Conservation (phyloP, 148 eudicot genomes). For the Linanthus parryae region DNA sequence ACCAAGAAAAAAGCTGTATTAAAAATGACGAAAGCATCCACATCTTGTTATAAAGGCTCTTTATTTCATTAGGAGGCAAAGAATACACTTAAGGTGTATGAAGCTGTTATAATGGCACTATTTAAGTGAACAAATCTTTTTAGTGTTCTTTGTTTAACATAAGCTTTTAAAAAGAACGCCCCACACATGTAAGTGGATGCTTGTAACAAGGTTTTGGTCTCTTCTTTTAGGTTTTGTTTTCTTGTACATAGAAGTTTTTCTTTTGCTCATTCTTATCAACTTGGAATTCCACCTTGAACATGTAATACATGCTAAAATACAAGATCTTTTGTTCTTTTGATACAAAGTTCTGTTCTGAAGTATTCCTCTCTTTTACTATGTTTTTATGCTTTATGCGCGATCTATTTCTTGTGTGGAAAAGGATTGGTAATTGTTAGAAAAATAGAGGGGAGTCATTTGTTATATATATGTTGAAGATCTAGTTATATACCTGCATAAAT, state of each 20-base stretch:
- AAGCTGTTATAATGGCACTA: neutral
- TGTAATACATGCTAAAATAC: neutral
- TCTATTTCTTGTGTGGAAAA: no score
- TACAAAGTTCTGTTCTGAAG: neutral
- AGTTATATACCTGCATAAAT: no score
- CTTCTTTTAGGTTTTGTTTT: constrained; percentile 13
- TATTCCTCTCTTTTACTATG: no score
- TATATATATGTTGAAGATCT: no score
- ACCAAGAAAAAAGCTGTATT: neutral
- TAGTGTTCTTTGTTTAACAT: neutral
- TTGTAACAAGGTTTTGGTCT: constrained; percentile 10
- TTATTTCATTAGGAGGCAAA: constrained; percentile 15
- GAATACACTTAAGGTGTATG: constrained; percentile 11
- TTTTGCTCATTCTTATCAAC: neutral
- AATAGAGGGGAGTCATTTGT: no score
- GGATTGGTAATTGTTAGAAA: no score
- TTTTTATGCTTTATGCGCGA: no score
- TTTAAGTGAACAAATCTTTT: neutral
- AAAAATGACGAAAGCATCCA: constrained; percentile 16
- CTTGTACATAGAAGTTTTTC: neutral
- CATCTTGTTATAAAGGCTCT: constrained; percentile 2
- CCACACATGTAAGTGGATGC: constrained; percentile 3
- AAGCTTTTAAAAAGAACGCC: constrained; percentile 12
- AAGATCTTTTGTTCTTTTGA: constrained; percentile 1
- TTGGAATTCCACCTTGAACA: neutral